These are phyloP conservation scores for Russula sp. DNA, from an alignment of 768 basidiomycete genomes.

Conservation along the genomic window DNA sequence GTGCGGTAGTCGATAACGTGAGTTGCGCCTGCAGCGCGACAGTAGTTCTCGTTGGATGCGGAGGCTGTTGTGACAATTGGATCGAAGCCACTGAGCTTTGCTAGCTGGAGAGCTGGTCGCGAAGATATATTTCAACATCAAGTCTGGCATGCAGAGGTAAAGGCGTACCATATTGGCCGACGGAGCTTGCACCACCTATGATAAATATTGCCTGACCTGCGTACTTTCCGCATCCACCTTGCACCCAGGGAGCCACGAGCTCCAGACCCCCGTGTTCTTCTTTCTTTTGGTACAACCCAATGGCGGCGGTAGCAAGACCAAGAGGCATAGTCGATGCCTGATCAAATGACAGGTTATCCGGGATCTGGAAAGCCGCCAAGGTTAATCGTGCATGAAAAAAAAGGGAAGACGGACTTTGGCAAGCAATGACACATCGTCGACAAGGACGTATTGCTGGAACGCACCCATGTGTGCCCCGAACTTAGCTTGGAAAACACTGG, in stretches of 20 bases:
- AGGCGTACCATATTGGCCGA: constrained; percentile 40
- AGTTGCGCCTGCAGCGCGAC: constrained; percentile 20
- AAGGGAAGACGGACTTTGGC: constrained; percentile 19
- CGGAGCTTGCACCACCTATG: constrained; percentile 43
- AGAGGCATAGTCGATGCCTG: constrained; percentile 45
- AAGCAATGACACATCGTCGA: constrained; percentile 20
- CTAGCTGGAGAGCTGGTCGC: constrained; percentile 11
- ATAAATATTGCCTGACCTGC: constrained; percentile 41
- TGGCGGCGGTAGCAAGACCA: constrained; percentile 43
- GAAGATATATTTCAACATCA: not conserved
- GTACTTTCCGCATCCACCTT: constrained; percentile 37
- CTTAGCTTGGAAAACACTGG: constrained; percentile 12
- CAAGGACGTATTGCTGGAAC: constrained; percentile 26
- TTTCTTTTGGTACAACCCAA: constrained; percentile 41
- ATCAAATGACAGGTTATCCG: constrained; percentile 41
- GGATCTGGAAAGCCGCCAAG: constrained; percentile 33
- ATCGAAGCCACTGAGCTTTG: constrained; percentile 22
- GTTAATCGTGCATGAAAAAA: not conserved
- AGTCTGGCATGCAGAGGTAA: too few species aligned
- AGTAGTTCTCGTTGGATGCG: constrained; percentile 12
- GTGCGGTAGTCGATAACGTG: constrained; percentile 24
- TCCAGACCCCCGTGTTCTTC: constrained; percentile 26
- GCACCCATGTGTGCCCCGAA: constrained; percentile 4
- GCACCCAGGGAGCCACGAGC: constrained; percentile 36
- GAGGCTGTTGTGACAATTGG: constrained; percentile 24